A percentile compares a stretch with the other conserved stretches of the same genome.
phyloP scores from a whole-genome alignment of 176 grass and related monocot species.

The Cenchrus fungigraminus region DNA sequence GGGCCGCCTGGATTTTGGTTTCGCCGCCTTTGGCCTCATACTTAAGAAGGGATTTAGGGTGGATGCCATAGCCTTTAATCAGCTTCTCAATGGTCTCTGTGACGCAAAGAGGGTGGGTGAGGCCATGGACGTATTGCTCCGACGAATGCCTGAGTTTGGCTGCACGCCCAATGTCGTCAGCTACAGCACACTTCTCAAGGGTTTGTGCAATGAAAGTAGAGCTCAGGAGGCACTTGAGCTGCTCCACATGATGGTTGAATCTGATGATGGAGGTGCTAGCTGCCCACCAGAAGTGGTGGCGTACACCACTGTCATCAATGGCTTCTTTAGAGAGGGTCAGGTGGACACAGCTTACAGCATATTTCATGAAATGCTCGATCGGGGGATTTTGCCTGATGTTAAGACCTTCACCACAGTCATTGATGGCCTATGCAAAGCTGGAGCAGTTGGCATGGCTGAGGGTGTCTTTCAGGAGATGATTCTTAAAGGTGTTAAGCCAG shows the following conservation, averaged over 20 bases:
- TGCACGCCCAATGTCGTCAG: background rate
- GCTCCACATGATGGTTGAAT: conserved; percentile 31
- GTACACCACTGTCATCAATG: conserved; percentile 33
- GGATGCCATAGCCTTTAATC: background rate
- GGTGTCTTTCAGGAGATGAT: conserved; percentile 20
- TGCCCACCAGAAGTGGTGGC: conserved; percentile 19
- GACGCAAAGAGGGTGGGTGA: background rate
- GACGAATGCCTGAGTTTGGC: background rate
- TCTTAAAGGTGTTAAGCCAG: background rate
- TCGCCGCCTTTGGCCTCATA: background rate
- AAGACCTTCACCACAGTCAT: conserved; percentile 34
- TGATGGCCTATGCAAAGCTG: conserved; percentile 19
- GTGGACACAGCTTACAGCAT: conserved; percentile 12
- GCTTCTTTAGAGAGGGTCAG: conserved; percentile 23
- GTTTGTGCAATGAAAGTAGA: conserved; percentile 22
- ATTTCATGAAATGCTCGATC: background rate
- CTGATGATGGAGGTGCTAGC: background rate
- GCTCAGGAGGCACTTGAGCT: conserved; percentile 29
- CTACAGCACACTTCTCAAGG: conserved; percentile 18
- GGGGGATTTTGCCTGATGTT: background rate
- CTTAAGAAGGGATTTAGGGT: background rate
- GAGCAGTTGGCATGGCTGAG: background rate
- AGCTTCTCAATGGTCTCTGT: background rate
- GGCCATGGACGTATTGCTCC: background rate
- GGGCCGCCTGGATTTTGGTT: background rate